Base-by-base conservation (phyloP, 2,329 filamentous ascomycete genomes). In the Leptographium wingfieldii region DNA sequence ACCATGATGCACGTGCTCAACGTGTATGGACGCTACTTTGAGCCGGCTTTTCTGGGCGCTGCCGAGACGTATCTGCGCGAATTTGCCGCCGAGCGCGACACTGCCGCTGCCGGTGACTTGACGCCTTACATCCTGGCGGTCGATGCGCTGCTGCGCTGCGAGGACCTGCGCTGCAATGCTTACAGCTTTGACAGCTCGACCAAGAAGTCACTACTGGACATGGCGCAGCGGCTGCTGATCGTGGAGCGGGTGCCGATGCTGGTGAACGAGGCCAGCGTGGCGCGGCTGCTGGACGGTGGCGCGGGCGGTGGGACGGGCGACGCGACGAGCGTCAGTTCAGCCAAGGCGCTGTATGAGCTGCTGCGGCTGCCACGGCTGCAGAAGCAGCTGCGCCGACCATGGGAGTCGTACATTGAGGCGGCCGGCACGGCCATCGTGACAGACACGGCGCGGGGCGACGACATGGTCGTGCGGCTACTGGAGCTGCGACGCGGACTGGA, bases 151-250 rank as follows among this genome's bases (percentile, higher is more conserved):
- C 83, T 97, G 27, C 77, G 81, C 58, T 77, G 76, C 57, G 94
- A 99, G 72, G 81, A 87, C 65, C 73, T 80, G 61, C 81, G 92
- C 46, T 96, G 91, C 69, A 88, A 94, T 63, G 76, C 82, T 22
- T 95, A 88, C 73, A 87, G 88, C 61, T 80, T 99, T 53, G 90
- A 95, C 69, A 86, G 84, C 63, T 88, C 86, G 27, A 97, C 94
- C 0, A 88, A 90, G 70, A 82, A 86, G 65, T 83, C 86, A 65
- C 75, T 97, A 5, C 83, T 92, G 51, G 80, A 85, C 25, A 76
- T 85, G 31, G 82, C 94, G 2, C 89, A 96, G 68, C 74, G 81
- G 3, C 82, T 85, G 57, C 73, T 96, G 27, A 83, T 99, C 40
- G 76, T 81, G 19, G 76, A 83, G 29, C 87, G 89, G 66, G 80